phyloP scores from a whole-genome alignment of 441 rosid species.

The Metrosideros polymorpha region DNA sequence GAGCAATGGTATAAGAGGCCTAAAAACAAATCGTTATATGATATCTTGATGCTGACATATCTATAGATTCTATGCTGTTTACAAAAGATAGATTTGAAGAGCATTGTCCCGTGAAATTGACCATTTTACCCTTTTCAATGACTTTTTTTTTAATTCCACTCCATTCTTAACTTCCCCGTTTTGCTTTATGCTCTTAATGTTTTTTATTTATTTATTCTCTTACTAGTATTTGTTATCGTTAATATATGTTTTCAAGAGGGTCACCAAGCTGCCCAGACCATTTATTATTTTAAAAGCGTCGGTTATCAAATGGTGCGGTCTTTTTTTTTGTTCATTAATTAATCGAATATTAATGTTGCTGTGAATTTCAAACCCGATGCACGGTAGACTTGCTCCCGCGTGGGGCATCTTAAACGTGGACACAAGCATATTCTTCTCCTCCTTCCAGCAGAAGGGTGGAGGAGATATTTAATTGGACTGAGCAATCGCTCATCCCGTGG shows the following conservation, averaged over 20 bases:
- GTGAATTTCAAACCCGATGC: neutral
- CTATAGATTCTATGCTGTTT: neutral
- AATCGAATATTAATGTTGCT: neutral
- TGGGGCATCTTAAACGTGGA: neutral
- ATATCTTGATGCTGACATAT: accelerated
- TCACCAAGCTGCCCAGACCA: neutral
- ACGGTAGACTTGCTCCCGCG: neutral
- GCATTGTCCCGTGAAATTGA: neutral
- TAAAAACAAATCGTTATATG: too few relatives aligned
- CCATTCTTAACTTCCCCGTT: accelerated
- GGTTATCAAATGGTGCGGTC: neutral
- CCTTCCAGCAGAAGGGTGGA: neutral
- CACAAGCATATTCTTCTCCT: neutral
- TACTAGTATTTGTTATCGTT: neutral
- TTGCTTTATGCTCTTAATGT: neutral
- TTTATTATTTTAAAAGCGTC: neutral
- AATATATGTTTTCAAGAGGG: neutral
- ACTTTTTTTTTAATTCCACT: neutral
- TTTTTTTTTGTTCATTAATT: neutral
- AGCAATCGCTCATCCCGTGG: neutral
- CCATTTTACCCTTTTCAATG: accelerated
- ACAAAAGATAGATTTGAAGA: accelerated
- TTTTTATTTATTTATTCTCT: neutral
- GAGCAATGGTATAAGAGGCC: too few relatives aligned
- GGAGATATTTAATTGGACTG: neutral